phyloP scores from a whole-genome alignment of 1,284 basidiomycete species.

The Boletus holoroseus region DNA sequence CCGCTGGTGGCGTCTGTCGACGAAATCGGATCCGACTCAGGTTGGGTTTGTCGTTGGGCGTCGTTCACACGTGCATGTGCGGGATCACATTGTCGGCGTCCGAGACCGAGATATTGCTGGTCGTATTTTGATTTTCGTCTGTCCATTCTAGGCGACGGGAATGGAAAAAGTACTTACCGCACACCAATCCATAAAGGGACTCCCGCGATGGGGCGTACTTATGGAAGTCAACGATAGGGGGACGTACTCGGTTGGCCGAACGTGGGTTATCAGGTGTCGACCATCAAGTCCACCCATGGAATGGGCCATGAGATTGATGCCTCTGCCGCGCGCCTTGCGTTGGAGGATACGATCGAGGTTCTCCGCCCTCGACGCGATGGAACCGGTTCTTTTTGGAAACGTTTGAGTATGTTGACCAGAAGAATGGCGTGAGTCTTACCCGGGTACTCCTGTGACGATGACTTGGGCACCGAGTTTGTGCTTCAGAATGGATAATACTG shows the following conservation, averaged over 20 bases:
- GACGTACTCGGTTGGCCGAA: conserved; percentile 77
- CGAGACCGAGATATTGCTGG: conserved; percentile 83
- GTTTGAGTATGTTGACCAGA: background rate
- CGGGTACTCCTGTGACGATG: conserved; percentile 91
- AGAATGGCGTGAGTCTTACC: conserved; percentile 47
- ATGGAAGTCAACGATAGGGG: conserved; percentile 89
- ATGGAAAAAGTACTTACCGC: conserved; percentile 45
- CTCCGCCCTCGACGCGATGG: conserved; percentile 79
- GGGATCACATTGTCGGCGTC: conserved; percentile 46
- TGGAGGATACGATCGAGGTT: conserved; percentile 74
- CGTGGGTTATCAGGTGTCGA: conserved; percentile 83
- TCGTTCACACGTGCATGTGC: conserved; percentile 1
- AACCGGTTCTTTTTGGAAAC: conserved; percentile 70
- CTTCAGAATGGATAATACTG: conserved; percentile 78
- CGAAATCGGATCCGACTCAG: conserved; percentile 12
- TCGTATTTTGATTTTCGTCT: conserved; percentile 13
- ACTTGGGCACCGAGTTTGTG: conserved; percentile 87
- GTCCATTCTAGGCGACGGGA: conserved; percentile 8
- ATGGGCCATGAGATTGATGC: conserved; percentile 91
- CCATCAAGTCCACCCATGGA: conserved; percentile 98
- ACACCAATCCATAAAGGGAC: conserved; percentile 99
- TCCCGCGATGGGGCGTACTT: conserved; percentile 92
- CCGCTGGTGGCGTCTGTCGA: conserved; percentile 18
- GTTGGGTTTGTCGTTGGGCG: conserved; percentile 8
- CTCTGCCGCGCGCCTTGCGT: conserved; percentile 61